Conservation (phyloP, 805 yeast species). For the Lipomyces sp. region DNA sequence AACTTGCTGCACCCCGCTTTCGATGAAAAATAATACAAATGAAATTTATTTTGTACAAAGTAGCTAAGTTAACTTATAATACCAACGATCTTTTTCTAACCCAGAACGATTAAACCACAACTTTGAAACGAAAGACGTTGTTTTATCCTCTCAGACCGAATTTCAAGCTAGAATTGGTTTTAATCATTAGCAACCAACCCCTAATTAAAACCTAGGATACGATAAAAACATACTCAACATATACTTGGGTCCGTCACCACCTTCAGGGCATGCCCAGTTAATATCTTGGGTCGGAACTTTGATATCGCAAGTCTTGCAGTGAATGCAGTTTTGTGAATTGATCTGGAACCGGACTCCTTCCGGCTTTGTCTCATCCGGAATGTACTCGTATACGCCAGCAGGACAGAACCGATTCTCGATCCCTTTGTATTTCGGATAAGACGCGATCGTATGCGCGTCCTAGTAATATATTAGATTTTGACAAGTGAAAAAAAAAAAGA, state of each 20-base stretch:
- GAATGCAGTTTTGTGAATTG: constrained; percentile 96
- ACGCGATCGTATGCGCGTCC: constrained; percentile 64
- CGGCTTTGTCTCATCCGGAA: constrained; percentile 62
- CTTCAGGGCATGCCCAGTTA: constrained; percentile 97
- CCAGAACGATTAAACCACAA: too few relatives aligned
- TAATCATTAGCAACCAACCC: too few relatives aligned
- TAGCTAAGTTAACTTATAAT: too few relatives aligned
- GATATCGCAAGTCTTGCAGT: constrained; percentile 92
- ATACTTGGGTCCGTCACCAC: constrained; percentile 98
- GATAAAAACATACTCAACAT: constrained; percentile 16
- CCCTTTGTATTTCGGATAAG: constrained; percentile 82
- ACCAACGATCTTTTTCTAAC: too few relatives aligned
- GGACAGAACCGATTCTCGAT: constrained; percentile 94
- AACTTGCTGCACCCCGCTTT: too few relatives aligned
- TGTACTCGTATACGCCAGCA: constrained; percentile 96
- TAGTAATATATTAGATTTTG: neutral
- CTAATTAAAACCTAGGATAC: too few relatives aligned
- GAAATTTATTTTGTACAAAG: too few relatives aligned
- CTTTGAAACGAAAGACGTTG: too few relatives aligned
- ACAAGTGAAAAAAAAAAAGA: too few relatives aligned
- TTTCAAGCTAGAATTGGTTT: too few relatives aligned
- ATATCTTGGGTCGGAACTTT: constrained; percentile 95
- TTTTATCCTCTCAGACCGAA: too few relatives aligned
- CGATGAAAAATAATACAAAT: too few relatives aligned
- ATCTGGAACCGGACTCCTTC: constrained; percentile 85